These are phyloP conservation scores for Bacidia gigantensis DNA, from an alignment of 495 filamentous ascomycete species.

Conservation along the genomic window DNA sequence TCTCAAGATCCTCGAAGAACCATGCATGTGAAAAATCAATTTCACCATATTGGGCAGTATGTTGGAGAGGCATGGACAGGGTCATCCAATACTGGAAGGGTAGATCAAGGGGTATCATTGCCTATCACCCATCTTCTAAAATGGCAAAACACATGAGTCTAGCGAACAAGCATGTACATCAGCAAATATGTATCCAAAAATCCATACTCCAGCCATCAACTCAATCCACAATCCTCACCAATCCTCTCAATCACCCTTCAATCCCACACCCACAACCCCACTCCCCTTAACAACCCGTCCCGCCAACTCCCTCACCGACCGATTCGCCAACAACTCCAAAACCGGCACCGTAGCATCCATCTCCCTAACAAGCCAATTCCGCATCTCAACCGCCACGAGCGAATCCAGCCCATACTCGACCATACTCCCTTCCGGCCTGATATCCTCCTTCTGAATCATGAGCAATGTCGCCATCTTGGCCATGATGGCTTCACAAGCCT, in stretches of 20 bases:
- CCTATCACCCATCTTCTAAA: too few species aligned
- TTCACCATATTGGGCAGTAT: too few species aligned
- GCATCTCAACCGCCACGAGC: conserved; percentile 27
- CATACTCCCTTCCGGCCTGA: conserved; percentile 11
- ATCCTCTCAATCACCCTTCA: background rate
- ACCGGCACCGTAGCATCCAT: conserved; percentile 22
- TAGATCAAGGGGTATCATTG: too few species aligned
- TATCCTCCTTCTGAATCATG: conserved; percentile 3
- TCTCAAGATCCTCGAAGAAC: too few species aligned
- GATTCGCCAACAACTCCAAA: conserved; percentile 25
- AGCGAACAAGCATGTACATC: too few species aligned
- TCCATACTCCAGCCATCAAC: too few species aligned
- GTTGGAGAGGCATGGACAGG: too few species aligned
- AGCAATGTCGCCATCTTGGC: background rate
- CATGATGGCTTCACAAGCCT: background rate
- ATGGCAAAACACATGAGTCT: too few species aligned
- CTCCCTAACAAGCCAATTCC: conserved; percentile 28
- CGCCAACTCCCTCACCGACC: background rate
- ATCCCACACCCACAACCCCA: background rate
- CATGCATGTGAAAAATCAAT: too few species aligned
- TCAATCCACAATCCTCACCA: background rate
- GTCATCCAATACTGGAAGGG: too few species aligned
- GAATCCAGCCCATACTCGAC: conserved; percentile 26
- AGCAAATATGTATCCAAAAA: too few species aligned
- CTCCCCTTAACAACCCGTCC: background rate